These are phyloP conservation scores for Picochlorum sp. DNA, from an alignment of 139 green algal genomes.

Conservation along the genomic window DNA sequence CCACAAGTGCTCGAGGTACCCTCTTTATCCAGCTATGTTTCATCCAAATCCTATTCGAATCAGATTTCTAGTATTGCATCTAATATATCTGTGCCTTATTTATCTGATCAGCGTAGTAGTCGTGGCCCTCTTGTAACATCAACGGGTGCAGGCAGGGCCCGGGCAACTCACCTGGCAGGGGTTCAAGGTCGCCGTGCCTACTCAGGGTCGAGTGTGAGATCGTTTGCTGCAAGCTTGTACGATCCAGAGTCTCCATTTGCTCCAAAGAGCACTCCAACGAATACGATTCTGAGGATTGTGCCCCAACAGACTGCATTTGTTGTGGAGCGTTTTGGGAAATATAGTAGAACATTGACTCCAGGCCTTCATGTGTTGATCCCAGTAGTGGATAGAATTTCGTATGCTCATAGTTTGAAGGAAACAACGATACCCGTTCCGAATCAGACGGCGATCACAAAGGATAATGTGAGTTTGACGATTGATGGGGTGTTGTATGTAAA, in stretches of 20 bases:
- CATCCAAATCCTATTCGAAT: too few species aligned
- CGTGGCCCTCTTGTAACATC: too few species aligned
- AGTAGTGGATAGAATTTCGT: conserved; percentile 76
- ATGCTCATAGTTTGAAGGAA: conserved; percentile 85
- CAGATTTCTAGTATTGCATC: too few species aligned
- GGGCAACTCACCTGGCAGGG: too few species aligned
- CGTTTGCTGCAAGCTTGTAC: background rate
- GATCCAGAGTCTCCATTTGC: conserved; percentile 18
- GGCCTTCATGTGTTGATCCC: conserved; percentile 94
- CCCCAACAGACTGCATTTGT: conserved; percentile 75
- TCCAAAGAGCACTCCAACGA: conserved; percentile 16
- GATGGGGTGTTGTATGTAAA: conserved; percentile 95
- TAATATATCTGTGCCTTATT: too few species aligned
- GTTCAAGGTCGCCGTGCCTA: too few species aligned
- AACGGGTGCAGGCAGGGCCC: too few species aligned
- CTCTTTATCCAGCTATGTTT: too few species aligned
- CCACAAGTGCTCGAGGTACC: too few species aligned
- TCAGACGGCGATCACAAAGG: conserved; percentile 91
- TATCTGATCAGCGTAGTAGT: too few species aligned
- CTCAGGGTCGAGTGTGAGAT: too few species aligned
- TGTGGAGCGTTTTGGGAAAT: conserved; percentile 83
- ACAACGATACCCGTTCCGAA: conserved; percentile 73
- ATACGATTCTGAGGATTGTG: conserved; percentile 64
- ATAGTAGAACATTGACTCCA: conserved; percentile 58
- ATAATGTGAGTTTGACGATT: conserved; percentile 96